phyloP scores from a whole-genome alignment of 1,139 yeast species.

The Barnettozyma hawaiiensis region DNA sequence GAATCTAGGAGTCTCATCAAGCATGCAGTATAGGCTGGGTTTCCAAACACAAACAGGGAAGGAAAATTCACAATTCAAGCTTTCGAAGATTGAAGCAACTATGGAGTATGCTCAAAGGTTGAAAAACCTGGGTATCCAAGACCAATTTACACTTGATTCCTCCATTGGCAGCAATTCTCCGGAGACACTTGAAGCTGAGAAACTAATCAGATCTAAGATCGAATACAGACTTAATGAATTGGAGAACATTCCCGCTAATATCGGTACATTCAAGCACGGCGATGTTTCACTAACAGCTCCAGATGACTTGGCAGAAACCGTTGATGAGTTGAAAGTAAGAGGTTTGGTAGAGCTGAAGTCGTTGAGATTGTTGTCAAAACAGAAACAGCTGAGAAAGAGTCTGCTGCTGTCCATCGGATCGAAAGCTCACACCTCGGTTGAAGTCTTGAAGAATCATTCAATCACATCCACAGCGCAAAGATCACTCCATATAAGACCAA shows the following conservation, averaged over 20 bases:
- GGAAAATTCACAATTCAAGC: neutral
- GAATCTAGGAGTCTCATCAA: constrained; percentile 71
- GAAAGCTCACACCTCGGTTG: constrained; percentile 50
- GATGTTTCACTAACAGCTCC: constrained; percentile 36
- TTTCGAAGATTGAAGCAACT: constrained; percentile 25
- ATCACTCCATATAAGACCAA: constrained; percentile 62
- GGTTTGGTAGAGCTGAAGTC: constrained; percentile 81
- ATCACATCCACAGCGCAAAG: constrained; percentile 55
- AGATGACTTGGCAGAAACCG: constrained; percentile 36
- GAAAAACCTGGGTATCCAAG: constrained; percentile 29
- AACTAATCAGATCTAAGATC: constrained; percentile 48
- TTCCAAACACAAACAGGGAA: constrained; percentile 2
- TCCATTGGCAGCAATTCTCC: constrained; percentile 20
- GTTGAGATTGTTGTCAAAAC: constrained; percentile 72
- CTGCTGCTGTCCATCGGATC: constrained; percentile 62
- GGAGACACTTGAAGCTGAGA: constrained; percentile 40
- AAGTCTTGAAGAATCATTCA: constrained; percentile 43
- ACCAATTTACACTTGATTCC: constrained; percentile 27
- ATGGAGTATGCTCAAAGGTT: constrained; percentile 31
- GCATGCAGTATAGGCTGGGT: constrained; percentile 12
- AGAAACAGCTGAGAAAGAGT: constrained; percentile 76
- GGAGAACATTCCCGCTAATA: constrained; percentile 69
- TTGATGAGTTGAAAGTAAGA: constrained; percentile 50
- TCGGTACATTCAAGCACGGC: constrained; percentile 55
- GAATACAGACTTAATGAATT: constrained; percentile 69